Percentiles rank a stretch among this genome's conserved stretches.
Evolutionary conservation across 2,329 filamentous ascomycete species (phyloP).

Genomic region (Aureobasidium leucospermi): DNA sequence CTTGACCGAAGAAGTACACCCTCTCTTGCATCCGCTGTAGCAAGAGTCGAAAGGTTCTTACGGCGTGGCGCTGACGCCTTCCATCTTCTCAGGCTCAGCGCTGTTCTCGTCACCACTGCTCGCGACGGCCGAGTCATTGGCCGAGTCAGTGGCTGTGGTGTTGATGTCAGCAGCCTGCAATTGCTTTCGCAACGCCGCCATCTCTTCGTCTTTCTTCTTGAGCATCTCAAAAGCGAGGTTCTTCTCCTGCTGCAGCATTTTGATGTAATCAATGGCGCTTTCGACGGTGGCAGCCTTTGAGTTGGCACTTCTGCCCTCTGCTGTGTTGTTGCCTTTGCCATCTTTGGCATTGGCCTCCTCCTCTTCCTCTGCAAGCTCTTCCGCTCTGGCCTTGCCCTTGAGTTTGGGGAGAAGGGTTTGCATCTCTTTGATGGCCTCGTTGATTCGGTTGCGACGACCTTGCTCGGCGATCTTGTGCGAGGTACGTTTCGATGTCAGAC

Average conservation of each 20-base stretch:
- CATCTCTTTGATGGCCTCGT: conserved; percentile 86
- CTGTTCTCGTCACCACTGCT: not conserved
- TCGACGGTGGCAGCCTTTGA: conserved; percentile 98
- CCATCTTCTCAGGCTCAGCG: not conserved
- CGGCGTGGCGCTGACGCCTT: not conserved
- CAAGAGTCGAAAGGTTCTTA: not conserved
- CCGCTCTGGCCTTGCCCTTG: conserved; percentile 34
- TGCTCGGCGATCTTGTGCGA: conserved; percentile 98
- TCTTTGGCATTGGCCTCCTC: conserved; percentile 27
- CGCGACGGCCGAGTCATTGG: not conserved
- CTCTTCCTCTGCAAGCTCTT: conserved; percentile 36
- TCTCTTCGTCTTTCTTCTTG: conserved; percentile 24
- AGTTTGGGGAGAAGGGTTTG: conserved; percentile 67
- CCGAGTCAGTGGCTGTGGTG: not conserved
- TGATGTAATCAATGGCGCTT: conserved; percentile 92
- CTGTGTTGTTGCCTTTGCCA: conserved; percentile 26
- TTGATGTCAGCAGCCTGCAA: conserved; percentile 1
- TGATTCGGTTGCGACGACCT: conserved; percentile 89
- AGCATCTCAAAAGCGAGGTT: conserved; percentile 19
- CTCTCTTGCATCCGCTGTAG: too few relatives aligned
- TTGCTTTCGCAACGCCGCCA: conserved; percentile 18
- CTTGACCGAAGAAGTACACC: too few relatives aligned
- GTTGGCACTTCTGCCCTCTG: conserved; percentile 49
- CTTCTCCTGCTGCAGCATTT: conserved; percentile 59
- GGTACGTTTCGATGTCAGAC: conserved; percentile 90